Percentiles rank a stretch among this genome's conserved stretches.
These are phyloP conservation scores for Balakata baccata DNA, from an alignment of 345 rosid species.

Conservation along the genomic window DNA sequence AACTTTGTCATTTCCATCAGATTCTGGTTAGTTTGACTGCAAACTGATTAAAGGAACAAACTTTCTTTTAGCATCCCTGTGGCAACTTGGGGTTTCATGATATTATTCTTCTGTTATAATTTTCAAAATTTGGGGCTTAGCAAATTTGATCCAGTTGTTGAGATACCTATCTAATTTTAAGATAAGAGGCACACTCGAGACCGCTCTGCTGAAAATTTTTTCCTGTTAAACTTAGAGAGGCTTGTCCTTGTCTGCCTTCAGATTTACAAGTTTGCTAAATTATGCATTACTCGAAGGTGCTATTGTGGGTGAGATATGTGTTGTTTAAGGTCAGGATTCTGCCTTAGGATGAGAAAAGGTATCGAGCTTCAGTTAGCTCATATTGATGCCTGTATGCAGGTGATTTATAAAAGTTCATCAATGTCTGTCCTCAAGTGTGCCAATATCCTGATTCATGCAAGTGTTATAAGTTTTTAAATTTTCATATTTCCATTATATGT, in stretches of 20 bases:
- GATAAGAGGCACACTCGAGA: too few relatives aligned
- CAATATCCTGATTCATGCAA: background rate
- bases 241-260: background rate
- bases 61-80: too few relatives aligned
- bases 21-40: background rate
- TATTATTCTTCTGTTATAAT: background rate
- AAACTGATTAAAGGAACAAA: background rate
- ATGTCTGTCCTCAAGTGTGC: background rate
- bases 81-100: too few relatives aligned
- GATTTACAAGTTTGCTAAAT: background rate
- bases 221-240: too few relatives aligned
- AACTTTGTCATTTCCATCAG: background rate
- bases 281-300: background rate
- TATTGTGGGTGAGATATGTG: background rate
- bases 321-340: too few relatives aligned
- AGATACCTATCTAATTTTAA: too few relatives aligned
- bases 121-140: background rate
- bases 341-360: too few relatives aligned
- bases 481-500: background rate
- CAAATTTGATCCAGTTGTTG: background rate
- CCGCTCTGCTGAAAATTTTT: too few relatives aligned
- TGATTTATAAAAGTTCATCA: background rate
- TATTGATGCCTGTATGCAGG: background rate
- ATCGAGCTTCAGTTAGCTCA: background rate
- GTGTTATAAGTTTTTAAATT: background rate